A percentile compares a stretch with the other conserved stretches of the same genome.
Conservation (phyloP, 2,329 filamentous ascomycete species). For the Tolypocladium amazonense region DNA sequence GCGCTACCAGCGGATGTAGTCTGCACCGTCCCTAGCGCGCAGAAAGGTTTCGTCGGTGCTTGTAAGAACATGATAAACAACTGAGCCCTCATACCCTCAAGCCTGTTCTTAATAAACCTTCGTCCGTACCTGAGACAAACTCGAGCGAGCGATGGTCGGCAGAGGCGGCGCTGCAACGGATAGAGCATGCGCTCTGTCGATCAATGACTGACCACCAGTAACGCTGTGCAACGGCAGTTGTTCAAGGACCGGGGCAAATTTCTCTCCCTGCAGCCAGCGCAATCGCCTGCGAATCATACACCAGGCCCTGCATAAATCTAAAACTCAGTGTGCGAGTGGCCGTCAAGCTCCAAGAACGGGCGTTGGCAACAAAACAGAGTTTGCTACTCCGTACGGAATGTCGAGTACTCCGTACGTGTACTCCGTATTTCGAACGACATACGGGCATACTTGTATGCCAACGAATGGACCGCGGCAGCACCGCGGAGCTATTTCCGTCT, state of each 20-base stretch:
- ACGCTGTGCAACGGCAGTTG: no score
- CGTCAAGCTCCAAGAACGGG: not conserved
- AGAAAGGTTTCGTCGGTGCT: not conserved
- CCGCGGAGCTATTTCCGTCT: not conserved
- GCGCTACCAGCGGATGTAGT: not conserved
- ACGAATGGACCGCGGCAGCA: no score
- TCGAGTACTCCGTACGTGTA: no score
- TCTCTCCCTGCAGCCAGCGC: not conserved
- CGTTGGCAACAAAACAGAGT: not conserved
- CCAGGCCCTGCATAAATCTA: not conserved
- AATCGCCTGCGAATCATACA: not conserved
- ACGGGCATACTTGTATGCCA: no score
- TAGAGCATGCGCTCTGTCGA: not conserved
- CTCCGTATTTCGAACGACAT: not conserved
- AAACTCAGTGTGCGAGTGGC: not conserved
- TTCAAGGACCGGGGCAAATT: not conserved
- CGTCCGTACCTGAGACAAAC: not conserved
- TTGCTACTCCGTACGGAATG: no score
- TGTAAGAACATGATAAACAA: no score
- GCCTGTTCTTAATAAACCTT: no score
- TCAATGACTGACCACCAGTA: no score
- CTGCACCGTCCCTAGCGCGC: no score
- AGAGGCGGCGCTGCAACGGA: not conserved
- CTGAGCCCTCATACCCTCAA: no score
- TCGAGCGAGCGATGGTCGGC: not conserved